phyloP scores from a whole-genome alignment of 202 grass and related monocot genomes.

The Hordeum pubiflorum region DNA sequence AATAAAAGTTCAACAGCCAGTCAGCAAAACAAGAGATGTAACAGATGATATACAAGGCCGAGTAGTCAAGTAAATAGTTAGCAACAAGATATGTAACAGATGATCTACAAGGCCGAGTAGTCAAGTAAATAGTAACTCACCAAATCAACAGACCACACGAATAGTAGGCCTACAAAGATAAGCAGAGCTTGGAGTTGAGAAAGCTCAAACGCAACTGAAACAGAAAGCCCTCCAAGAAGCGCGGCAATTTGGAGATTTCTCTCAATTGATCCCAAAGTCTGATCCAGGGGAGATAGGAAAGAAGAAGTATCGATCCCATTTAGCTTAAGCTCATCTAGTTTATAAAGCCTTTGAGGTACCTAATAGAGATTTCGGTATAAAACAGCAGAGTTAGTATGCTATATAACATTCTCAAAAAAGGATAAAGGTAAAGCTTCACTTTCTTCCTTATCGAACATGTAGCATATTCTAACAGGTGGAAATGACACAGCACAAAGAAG shows the following conservation, averaged over 20 bases:
- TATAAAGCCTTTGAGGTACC: constrained; percentile 78
- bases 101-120: not conserved
- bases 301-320: constrained; percentile 72
- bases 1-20: not conserved
- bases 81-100: not conserved
- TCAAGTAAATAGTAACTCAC: constrained; percentile 41
- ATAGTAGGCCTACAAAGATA: constrained; percentile 52
- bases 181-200: constrained; percentile 66
- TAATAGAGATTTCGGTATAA: constrained; percentile 27
- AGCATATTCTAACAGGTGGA: not conserved
- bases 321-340: constrained; percentile 78
- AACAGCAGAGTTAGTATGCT: not conserved
- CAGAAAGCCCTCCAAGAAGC: constrained; percentile 45
- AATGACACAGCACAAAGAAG: not conserved
- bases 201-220: constrained; percentile 45
- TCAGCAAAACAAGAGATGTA: not conserved
- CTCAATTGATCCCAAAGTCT: constrained; percentile 71
- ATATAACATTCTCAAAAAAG: not conserved
- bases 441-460: not conserved
- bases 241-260: constrained; percentile 72
- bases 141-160: constrained; percentile 76
- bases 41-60: not conserved
- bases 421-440: not conserved
- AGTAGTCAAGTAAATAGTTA: not conserved
- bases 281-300: constrained; percentile 62